These are phyloP conservation scores for Aphanomyces cochlioides DNA, from an alignment of 352 stramenopile species.

Conservation along the genomic window DNA sequence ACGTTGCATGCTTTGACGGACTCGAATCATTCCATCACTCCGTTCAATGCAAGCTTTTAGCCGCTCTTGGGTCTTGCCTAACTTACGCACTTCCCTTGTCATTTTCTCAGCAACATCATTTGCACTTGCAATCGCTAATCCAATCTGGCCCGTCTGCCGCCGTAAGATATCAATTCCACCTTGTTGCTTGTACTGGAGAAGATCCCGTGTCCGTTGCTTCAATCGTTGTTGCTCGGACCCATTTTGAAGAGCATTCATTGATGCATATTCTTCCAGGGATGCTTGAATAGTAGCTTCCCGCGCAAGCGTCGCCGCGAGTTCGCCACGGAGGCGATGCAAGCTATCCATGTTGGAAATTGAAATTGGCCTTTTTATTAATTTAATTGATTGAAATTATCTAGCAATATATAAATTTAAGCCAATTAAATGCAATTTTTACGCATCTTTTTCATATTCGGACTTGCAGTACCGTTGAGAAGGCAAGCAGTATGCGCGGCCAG, in stretches of 20 bases:
- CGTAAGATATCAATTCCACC: constrained; percentile 44
- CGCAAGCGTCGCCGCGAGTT: constrained; percentile 3
- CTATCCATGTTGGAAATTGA: constrained; percentile 8
- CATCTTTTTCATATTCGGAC: neutral
- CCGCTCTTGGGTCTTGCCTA: constrained; percentile 79
- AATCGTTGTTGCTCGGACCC: constrained; percentile 7
- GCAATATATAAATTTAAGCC: constrained; percentile 6
- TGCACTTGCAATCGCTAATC: constrained; percentile 77
- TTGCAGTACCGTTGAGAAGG: neutral
- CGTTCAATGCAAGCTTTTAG: constrained; percentile 57
- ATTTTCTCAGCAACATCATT: constrained; percentile 89
- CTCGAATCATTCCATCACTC: constrained; percentile 63
- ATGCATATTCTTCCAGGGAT: constrained; percentile 15
- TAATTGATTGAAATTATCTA: neutral
- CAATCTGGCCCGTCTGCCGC: constrained; percentile 71
- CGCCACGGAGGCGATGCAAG: constrained; percentile 2
- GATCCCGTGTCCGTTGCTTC: neutral
- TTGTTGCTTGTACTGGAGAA: constrained; percentile 23
- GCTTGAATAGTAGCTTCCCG: neutral
- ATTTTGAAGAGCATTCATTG: neutral
- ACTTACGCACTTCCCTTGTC: constrained; percentile 73
- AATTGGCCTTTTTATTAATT: constrained; percentile 5
- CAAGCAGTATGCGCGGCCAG: constrained; percentile 14
- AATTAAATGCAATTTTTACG: constrained; percentile 12
- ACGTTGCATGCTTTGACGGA: constrained; percentile 71